Percentiles rank a stretch among this genome's conserved stretches.
phyloP scores from a whole-genome alignment of 1,139 yeast genomes.

The Kurtzmaniella quercitrusa region DNA sequence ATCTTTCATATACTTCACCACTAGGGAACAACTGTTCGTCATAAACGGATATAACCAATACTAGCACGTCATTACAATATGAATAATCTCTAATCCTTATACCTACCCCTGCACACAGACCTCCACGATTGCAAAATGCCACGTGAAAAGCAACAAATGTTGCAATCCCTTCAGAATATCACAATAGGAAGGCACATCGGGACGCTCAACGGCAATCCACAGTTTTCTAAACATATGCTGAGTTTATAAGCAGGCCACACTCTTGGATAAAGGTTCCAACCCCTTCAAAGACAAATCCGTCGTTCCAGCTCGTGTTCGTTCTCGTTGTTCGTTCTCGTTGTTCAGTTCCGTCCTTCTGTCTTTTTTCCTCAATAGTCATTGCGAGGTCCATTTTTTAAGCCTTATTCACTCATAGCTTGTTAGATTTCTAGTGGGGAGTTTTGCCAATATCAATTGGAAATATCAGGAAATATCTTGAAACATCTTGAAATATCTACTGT shows the following conservation, averaged over 20 bases:
- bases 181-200: slow-evolving; percentile 1
- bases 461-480: too few relatives aligned
- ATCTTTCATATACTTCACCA: too few relatives aligned
- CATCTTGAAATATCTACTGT: too few relatives aligned
- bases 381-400: too few relatives aligned
- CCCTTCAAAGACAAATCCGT: background rate
- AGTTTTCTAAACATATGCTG: slow-evolving; percentile 2
- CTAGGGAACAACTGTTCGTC: too few relatives aligned
- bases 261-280: background rate
- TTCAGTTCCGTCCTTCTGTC: too few relatives aligned
- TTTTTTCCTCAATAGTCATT: too few relatives aligned
- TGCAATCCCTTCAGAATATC: slow-evolving; percentile 4
- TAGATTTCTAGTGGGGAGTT: too few relatives aligned
- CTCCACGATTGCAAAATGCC: slow-evolving; percentile 6
- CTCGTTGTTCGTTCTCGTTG: background rate
- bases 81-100: background rate
- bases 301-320: background rate
- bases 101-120: background rate
- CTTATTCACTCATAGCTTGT: too few relatives aligned
- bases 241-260: background rate
- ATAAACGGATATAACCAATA: too few relatives aligned
- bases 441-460: too few relatives aligned
- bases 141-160: slow-evolving; percentile 7
- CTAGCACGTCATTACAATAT: too few relatives aligned
- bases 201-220: slow-evolving; percentile 5